Conservation (phyloP, 2,329 filamentous ascomycete species). For the Periconia sp. region DNA sequence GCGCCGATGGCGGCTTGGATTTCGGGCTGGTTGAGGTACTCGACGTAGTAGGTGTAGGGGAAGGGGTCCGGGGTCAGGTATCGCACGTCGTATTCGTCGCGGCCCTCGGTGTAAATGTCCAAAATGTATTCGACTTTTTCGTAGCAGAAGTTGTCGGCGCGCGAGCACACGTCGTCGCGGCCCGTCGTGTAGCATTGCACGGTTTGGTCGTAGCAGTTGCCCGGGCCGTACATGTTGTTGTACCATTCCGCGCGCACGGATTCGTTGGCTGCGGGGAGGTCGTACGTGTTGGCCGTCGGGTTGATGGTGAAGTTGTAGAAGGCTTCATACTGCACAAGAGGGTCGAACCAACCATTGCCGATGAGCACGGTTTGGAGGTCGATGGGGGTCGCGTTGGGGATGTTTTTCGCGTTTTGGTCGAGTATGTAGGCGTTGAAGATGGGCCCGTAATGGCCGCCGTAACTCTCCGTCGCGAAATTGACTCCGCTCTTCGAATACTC, state of each 20-base stretch:
- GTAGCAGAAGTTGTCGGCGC: conserved; percentile 60
- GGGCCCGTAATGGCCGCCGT: conserved; percentile 44
- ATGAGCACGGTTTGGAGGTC: conserved; percentile 55
- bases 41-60: conserved; percentile 56
- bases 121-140: conserved; percentile 56
- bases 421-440: conserved; percentile 45
- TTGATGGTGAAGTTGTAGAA: conserved; percentile 61
- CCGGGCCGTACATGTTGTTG: conserved; percentile 62
- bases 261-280: conserved; percentile 55
- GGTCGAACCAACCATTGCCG: conserved; percentile 62
- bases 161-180: conserved; percentile 53
- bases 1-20: conserved; percentile 63
- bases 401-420: conserved; percentile 48
- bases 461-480: conserved; percentile 59
- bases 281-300: conserved; percentile 58
- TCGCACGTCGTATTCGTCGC: conserved; percentile 64
- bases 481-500: conserved; percentile 51
- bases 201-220: conserved; percentile 63
- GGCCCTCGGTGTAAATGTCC: conserved; percentile 50
- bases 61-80: conserved; percentile 60
- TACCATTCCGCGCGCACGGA: conserved; percentile 55
- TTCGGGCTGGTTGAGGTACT: conserved; percentile 60
- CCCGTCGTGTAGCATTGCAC: conserved; percentile 57
- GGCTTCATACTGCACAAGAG: conserved; percentile 57
- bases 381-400: conserved; percentile 51